Percentiles rank a stretch among this genome's conserved stretches.
phyloP scores from a whole-genome alignment of 208 protist genomes.

The Phytomonas sp. region DNA sequence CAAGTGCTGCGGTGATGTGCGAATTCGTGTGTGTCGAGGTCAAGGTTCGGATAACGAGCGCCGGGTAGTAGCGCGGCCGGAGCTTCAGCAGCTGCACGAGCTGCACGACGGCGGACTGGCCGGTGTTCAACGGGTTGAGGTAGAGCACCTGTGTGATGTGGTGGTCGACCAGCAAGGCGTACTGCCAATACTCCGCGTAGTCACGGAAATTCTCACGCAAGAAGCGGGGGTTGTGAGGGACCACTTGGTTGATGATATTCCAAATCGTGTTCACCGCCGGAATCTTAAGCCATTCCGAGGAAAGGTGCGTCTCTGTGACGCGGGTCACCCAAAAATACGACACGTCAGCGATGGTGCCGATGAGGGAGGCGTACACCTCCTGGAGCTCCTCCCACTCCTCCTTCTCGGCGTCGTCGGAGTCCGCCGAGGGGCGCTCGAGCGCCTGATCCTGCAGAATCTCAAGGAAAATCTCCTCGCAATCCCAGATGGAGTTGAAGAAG shows the following conservation, averaged over 20 bases:
- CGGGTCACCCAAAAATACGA: constrained; percentile 28
- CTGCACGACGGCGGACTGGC: constrained; percentile 47
- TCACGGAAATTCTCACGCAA: constrained; percentile 34
- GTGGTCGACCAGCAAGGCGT: constrained; percentile 60
- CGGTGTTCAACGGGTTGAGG: constrained; percentile 17
- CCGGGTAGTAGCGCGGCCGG: constrained; percentile 60
- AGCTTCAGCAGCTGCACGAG: constrained; percentile 46
- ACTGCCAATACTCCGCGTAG: constrained; percentile 68
- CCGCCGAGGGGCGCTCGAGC: constrained; percentile 1
- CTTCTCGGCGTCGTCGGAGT: constrained; percentile 5
- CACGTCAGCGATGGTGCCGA: constrained; percentile 69
- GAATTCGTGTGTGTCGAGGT: constrained; percentile 31
- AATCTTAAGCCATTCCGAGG: too few species aligned
- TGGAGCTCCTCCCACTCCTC: constrained; percentile 12
- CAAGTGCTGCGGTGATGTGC: constrained; percentile 35
- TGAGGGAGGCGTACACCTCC: constrained; percentile 34
- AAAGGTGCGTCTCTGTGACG: background rate
- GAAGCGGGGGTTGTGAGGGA: constrained; percentile 53
- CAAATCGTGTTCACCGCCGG: constrained; percentile 26
- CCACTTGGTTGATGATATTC: constrained; percentile 30
- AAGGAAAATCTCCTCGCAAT: constrained; percentile 26
- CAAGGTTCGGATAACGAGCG: constrained; percentile 48
- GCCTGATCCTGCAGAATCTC: constrained; percentile 31
- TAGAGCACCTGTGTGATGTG: constrained; percentile 58
- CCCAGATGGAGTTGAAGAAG: constrained; percentile 58